Evolutionary conservation across 768 basidiomycete species (phyloP).

Genomic region (Porphyrellus cyaneotinctus): DNA sequence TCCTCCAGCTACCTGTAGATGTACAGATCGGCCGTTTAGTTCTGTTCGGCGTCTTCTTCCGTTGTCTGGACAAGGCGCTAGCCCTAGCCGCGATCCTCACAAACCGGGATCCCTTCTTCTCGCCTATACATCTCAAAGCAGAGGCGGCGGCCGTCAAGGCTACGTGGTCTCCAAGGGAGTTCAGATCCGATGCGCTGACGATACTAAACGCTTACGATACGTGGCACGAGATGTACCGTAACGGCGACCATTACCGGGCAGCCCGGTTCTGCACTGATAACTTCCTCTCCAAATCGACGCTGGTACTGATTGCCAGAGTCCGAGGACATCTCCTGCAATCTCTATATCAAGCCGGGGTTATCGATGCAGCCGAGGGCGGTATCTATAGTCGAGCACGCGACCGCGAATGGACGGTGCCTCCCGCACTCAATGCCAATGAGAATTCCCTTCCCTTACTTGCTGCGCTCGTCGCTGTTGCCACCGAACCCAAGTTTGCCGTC

Average conservation of each 20-base stretch:
- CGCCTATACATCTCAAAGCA: constrained; percentile 69
- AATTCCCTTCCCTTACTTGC: constrained; percentile 73
- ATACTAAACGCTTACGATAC: constrained; percentile 74
- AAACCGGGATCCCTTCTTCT: constrained; percentile 86
- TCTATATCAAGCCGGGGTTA: constrained; percentile 74
- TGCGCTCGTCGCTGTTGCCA: constrained; percentile 79
- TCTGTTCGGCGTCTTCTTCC: constrained; percentile 88
- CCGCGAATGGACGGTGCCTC: constrained; percentile 48
- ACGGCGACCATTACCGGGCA: constrained; percentile 59
- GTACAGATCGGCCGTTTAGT: constrained; percentile 87
- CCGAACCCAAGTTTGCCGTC: constrained; percentile 89
- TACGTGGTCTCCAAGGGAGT: constrained; percentile 74
- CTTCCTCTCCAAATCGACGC: constrained; percentile 83
- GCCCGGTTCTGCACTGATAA: constrained; percentile 80
- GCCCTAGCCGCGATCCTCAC: constrained; percentile 90
- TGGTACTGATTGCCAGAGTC: constrained; percentile 77
- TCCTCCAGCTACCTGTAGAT: constrained; percentile 87
- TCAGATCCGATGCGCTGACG: constrained; percentile 80
- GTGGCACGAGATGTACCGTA: constrained; percentile 72
- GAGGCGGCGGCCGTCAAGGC: constrained; percentile 71
- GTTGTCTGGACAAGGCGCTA: constrained; percentile 82
- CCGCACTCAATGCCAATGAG: constrained; percentile 67
- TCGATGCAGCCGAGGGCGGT: constrained; percentile 76
- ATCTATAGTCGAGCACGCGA: constrained; percentile 28
- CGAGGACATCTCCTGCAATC: constrained; percentile 73